Evolutionary conservation across 2,329 filamentous ascomycete genomes (phyloP), one percentile per base, ranked within the genome.

Genomic region (Botrytis byssoidea): DNA sequence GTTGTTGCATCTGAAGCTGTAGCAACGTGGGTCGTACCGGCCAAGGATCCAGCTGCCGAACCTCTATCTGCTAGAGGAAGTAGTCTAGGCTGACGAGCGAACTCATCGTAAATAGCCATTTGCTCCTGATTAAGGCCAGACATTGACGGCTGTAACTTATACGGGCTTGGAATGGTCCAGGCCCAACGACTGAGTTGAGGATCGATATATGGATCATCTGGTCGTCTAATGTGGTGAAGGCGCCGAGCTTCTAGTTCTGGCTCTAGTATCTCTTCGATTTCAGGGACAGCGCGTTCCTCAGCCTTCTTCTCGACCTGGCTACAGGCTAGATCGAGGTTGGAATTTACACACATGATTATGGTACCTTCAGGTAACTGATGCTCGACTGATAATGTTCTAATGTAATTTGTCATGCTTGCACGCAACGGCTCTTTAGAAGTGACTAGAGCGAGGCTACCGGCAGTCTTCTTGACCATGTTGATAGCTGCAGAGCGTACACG

Each of bases 271-370:
- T 97, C 93, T 81, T 99, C 95, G 74, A 99, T 98, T 82, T 99
- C 96, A 2, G 93, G 92, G 57, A 98, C 86, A 16, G 96, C 96
- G 75, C 95, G 93, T 79, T 97, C 93, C 82, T 98, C 95, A 4
- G 96, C 97, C 70, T 96, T 95, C 82, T 96, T 94, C 83, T 99
- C 96, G 64, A 99, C 97, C 76, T 98, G 93, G 78, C 89, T 92
- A 81, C 96, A 98, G 65, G 97, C 95, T 59, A 94, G 88, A 78
- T 99, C 96, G 44, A 99, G 88, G 81, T 99, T 99, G 77, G 97
- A 95, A 82, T 98, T 99, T 75, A 99, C 95, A 83, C 97, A 98
- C 93, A 99, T 98, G 73, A 98, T 89, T 75, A 99, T 96, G 46
- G 96, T 93, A 10, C 96, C 96, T 83, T 99, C 96, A 0, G 96